Conservation (phyloP, 2,329 filamentous ascomycete genomes). For the Xylariaceae sp. region DNA sequence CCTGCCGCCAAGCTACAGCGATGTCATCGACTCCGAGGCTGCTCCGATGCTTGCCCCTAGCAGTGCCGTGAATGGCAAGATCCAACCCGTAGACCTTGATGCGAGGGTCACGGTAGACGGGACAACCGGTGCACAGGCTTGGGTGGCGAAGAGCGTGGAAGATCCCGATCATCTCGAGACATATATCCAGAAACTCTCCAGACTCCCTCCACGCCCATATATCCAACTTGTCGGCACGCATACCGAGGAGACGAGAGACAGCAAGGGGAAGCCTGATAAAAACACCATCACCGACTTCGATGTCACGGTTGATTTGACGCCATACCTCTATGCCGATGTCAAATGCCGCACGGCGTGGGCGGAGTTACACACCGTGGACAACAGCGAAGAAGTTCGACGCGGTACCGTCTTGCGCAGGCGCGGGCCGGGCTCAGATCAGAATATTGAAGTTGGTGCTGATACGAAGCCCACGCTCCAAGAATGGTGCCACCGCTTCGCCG, state of each 20-base stretch:
- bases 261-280: conserved; percentile 45
- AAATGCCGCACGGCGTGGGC: conserved; percentile 39
- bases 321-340: conserved; percentile 50
- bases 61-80: neutral
- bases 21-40: conserved; percentile 22
- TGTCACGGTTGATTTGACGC: conserved; percentile 54
- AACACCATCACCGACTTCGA: conserved; percentile 55
- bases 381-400: conserved; percentile 59
- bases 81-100: conserved; percentile 18
- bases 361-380: conserved; percentile 49
- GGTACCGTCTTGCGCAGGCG: conserved; percentile 53
- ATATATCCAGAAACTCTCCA: conserved; percentile 43
- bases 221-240: conserved; percentile 53
- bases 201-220: conserved; percentile 49
- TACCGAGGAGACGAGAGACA: conserved; percentile 39
- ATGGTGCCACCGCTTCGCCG: conserved; percentile 68
- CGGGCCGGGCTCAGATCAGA: conserved; percentile 36
- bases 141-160: conserved; percentile 45
- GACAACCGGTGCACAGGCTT: conserved; percentile 38
- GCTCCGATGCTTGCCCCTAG: conserved; percentile 21
- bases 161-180: conserved; percentile 41
- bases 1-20: conserved; percentile 31
- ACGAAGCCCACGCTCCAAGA: conserved; percentile 43
- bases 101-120: conserved; percentile 27
- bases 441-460: conserved; percentile 41